Evolutionary conservation across 805 yeast species (phyloP).

Genomic region (Ogataea trehaloabstinens): DNA sequence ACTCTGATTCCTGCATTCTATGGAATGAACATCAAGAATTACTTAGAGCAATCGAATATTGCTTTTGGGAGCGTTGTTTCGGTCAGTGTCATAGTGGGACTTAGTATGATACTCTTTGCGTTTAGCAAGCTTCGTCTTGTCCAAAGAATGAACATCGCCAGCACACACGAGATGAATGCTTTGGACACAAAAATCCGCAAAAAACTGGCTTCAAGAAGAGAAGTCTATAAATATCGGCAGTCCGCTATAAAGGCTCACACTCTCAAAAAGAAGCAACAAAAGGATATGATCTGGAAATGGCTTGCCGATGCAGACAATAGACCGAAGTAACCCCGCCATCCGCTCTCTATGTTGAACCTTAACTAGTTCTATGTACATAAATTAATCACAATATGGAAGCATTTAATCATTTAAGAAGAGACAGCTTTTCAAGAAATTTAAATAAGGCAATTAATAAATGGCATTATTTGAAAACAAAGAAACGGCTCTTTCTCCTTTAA

Average conservation of each 20-base stretch:
- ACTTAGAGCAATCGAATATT: conserved; percentile 61
- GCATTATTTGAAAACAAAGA: too few relatives aligned
- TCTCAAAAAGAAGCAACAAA: conserved; percentile 19
- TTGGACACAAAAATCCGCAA: conserved; percentile 25
- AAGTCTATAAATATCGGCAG: conserved; percentile 9
- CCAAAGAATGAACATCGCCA: conserved; percentile 64
- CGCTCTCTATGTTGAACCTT: too few relatives aligned
- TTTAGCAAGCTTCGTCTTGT: conserved; percentile 58
- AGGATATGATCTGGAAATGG: conserved; percentile 58
- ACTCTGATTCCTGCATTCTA: conserved; percentile 84
- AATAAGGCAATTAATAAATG: too few relatives aligned
- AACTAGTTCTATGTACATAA: too few relatives aligned
- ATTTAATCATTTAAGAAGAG: too few relatives aligned
- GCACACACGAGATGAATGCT: conserved; percentile 27
- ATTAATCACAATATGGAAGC: too few relatives aligned
- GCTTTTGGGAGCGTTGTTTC: conserved; percentile 63
- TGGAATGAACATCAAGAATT: conserved; percentile 82
- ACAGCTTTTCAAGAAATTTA: too few relatives aligned
- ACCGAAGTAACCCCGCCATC: conserved; percentile 13
- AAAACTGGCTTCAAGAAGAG: conserved; percentile 10
- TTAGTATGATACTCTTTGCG: conserved; percentile 52
- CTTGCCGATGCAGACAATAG: conserved; percentile 41
- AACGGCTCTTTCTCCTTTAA: too few relatives aligned
- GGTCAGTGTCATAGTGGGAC: conserved; percentile 52
- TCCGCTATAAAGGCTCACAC: background rate